These are phyloP conservation scores for Teratosphaeriaceae sp. DNA, from an alignment of 2,329 filamentous ascomycete genomes.

Conservation along the genomic window DNA sequence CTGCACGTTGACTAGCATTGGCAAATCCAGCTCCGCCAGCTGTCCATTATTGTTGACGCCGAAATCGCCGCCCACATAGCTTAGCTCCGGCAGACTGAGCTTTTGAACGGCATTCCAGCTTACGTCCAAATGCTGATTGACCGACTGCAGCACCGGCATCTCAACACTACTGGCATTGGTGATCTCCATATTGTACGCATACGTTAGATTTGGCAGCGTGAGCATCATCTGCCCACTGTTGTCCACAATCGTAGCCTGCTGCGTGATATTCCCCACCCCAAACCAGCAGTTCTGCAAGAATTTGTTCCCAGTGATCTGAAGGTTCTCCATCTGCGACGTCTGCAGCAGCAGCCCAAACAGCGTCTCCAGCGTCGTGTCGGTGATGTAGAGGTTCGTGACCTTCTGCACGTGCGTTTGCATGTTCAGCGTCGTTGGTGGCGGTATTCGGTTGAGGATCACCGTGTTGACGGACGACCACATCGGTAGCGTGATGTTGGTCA, in stretches of 20 bases:
- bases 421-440: conserved; percentile 5
- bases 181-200: conserved; percentile 10
- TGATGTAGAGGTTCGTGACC: conserved; percentile 9
- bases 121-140: conserved; percentile 6
- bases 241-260: conserved; percentile 4
- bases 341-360: conserved; percentile 4
- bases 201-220: conserved; percentile 9
- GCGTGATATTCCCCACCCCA: conserved; percentile 9
- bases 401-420: conserved; percentile 7
- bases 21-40: neutral
- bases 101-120: conserved; percentile 3
- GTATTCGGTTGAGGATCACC: conserved; percentile 5
- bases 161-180: conserved; percentile 2
- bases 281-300: conserved; percentile 6
- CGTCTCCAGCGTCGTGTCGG: conserved; percentile 8
- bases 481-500: conserved; percentile 8
- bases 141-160: conserved; percentile 4
- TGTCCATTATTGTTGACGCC: conserved; percentile 4
- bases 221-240: conserved; percentile 6
- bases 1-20: conserved; percentile 6
- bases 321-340: conserved; percentile 6
- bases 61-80: conserved; percentile 5
- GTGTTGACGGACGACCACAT: conserved; percentile 6
- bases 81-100: conserved; percentile 5
- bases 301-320: conserved; percentile 7